Evolutionary conservation across 257 asterid species (phyloP).

Genomic region (Fraxinus pennsylvanica): DNA sequence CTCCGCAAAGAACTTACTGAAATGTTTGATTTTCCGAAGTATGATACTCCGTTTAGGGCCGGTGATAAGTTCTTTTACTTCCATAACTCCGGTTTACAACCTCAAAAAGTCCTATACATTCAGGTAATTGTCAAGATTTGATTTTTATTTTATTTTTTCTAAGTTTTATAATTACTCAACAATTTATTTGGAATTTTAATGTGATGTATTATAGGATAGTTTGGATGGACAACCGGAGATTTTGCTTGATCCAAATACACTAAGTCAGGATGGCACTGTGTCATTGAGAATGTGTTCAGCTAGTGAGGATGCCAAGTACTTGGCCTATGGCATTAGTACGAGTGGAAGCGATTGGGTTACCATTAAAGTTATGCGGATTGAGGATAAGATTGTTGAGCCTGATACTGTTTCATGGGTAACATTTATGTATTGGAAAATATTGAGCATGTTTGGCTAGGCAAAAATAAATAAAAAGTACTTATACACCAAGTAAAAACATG

Average conservation of each 20-base stretch:
- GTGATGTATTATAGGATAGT: slow-evolving; percentile 56
- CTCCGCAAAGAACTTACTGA: slow-evolving; percentile 62
- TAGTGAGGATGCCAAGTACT: slow-evolving; percentile 81
- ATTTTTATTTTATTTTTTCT: background rate
- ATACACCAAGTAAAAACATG: no score
- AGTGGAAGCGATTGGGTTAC: slow-evolving; percentile 99
- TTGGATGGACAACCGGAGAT: slow-evolving; percentile 74
- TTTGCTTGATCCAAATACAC: slow-evolving; percentile 83
- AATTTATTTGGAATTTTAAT: background rate
- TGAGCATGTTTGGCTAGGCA: background rate
- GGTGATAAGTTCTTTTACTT: slow-evolving; percentile 87
- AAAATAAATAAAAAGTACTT: background rate
- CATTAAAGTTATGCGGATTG: slow-evolving; percentile 66
- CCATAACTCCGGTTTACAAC: slow-evolving; percentile 90
- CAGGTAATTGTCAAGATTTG: slow-evolving; percentile 50
- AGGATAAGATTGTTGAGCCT: slow-evolving; percentile 58
- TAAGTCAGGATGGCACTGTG: slow-evolving; percentile 87
- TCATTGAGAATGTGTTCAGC: slow-evolving; percentile 58
- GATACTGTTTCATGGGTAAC: slow-evolving; percentile 86
- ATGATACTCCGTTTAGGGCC: slow-evolving; percentile 75
- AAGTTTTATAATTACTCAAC: background rate
- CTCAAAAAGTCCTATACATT: slow-evolving; percentile 77
- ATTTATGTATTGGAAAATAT: background rate
- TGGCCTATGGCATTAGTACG: slow-evolving; percentile 82
- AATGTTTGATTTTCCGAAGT: slow-evolving; percentile 73